Evolutionary conservation across 768 basidiomycete species (phyloP).

Genomic region (Tulasnella sp.): DNA sequence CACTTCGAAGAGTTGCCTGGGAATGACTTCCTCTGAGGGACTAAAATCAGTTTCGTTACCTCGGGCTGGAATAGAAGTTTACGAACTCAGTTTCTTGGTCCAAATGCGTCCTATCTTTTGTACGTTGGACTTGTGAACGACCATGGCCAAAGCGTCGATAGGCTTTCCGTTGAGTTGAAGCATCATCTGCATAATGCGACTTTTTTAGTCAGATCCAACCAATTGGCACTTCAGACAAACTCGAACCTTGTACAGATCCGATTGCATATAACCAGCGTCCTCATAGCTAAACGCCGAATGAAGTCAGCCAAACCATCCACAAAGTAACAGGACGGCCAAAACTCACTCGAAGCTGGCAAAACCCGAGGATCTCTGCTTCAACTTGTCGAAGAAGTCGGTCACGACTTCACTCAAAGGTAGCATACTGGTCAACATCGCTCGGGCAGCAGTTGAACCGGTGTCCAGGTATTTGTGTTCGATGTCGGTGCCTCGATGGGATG

Average conservation of each 20-base stretch:
- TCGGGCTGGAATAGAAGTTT: background rate
- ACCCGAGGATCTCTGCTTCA: conserved; percentile 89
- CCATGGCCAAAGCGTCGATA: conserved; percentile 88
- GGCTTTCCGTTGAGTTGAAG: conserved; percentile 85
- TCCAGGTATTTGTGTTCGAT: conserved; percentile 84
- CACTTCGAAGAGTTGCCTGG: conserved; percentile 88
- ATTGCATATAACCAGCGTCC: conserved; percentile 80
- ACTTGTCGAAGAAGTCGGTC: conserved; percentile 88
- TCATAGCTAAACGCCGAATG: conserved; percentile 66
- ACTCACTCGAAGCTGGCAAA: conserved; percentile 89
- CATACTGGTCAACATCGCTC: conserved; percentile 74
- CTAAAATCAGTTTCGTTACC: background rate
- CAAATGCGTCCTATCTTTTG: conserved; percentile 72
- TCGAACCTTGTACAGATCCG: conserved; percentile 75
- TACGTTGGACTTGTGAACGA: conserved; percentile 79
- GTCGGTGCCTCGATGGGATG: conserved; percentile 74
- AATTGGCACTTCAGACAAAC: background rate
- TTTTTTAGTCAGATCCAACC: background rate
- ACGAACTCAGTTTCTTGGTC: conserved; percentile 88
- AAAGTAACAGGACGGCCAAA: background rate
- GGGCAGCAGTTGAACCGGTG: conserved; percentile 45
- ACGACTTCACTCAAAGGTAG: conserved; percentile 93
- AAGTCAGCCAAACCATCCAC: background rate
- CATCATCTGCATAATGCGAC: conserved; percentile 56
- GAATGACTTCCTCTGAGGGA: conserved; percentile 77